Conservation (phyloP, 78 protist species). For the Pigoraptor vietnamica region DNA sequence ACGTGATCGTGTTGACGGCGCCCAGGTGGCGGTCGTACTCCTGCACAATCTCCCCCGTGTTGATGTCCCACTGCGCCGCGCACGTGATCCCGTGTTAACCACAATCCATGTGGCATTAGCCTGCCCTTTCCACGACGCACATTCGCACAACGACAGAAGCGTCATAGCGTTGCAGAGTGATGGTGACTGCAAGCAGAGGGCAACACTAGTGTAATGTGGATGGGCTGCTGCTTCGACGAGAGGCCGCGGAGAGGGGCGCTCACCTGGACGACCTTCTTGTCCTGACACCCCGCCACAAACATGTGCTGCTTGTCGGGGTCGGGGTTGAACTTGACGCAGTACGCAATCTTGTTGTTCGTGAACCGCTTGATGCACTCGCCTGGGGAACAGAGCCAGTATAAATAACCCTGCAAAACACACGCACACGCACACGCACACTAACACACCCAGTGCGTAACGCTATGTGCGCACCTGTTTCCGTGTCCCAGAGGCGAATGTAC, state of each 20-base stretch:
- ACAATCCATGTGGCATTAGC: not conserved
- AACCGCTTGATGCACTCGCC: slow-evolving; percentile 17
- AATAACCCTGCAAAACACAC: not conserved
- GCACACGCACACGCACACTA: not conserved
- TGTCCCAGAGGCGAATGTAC: slow-evolving; percentile 83
- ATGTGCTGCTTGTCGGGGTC: slow-evolving; percentile 50
- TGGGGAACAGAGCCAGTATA: not conserved
- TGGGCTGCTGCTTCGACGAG: not conserved
- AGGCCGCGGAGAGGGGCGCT: not conserved
- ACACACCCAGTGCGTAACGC: not conserved
- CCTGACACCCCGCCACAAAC: slow-evolving; percentile 75
- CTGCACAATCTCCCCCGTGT: slow-evolving; percentile 61
- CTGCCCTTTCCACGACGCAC: not conserved
- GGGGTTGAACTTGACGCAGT: slow-evolving; percentile 75
- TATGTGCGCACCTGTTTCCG: slow-evolving; percentile 81
- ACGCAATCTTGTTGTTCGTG: slow-evolving; percentile 40
- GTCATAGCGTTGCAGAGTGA: no score
- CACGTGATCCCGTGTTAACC: not conserved
- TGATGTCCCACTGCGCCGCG: slow-evolving; percentile 56
- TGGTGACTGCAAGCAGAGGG: no score
- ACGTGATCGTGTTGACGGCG: slow-evolving; percentile 88
- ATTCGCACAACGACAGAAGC: no score
- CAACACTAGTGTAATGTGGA: no score
- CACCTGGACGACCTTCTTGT: slow-evolving; percentile 58
- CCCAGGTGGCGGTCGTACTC: slow-evolving; percentile 89